Conservation (phyloP, 2,329 filamentous ascomycete species). For the Xylaria sp. region DNA sequence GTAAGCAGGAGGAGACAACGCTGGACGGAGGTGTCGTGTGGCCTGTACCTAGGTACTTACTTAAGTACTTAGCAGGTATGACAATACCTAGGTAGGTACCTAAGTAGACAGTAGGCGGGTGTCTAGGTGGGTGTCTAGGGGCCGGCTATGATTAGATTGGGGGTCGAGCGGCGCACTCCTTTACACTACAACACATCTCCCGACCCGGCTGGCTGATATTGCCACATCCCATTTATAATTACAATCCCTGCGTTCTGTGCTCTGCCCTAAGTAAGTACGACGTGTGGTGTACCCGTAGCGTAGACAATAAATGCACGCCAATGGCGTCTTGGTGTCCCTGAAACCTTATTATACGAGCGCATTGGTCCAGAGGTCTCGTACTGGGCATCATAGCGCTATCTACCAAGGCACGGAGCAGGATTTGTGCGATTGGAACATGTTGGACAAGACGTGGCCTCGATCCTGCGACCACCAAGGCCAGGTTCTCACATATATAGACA, state of each 20-base stretch:
- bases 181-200: neutral
- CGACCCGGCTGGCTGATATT: neutral
- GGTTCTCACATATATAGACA: too few relatives aligned
- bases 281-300: too few relatives aligned
- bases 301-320: neutral
- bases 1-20: too few relatives aligned
- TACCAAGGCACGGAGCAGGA: neutral
- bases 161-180: neutral
- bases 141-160: neutral
- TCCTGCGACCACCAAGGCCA: neutral
- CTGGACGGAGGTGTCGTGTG: too few relatives aligned
- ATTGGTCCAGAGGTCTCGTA: neutral
- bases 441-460: conserved; percentile 21
- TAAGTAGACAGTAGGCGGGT: neutral
- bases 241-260: neutral
- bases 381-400: neutral
- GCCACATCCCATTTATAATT: neutral
- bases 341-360: conserved; percentile 3
- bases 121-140: neutral
- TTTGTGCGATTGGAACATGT: conserved; percentile 13
- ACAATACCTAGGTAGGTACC: too few relatives aligned
- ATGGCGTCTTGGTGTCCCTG: neutral
- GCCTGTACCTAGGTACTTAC: neutral
- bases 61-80: too few relatives aligned
- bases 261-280: too few relatives aligned